phyloP scores from a whole-genome alignment of 129 eudicot genomes.

The Heracleum sosnowskyi region DNA sequence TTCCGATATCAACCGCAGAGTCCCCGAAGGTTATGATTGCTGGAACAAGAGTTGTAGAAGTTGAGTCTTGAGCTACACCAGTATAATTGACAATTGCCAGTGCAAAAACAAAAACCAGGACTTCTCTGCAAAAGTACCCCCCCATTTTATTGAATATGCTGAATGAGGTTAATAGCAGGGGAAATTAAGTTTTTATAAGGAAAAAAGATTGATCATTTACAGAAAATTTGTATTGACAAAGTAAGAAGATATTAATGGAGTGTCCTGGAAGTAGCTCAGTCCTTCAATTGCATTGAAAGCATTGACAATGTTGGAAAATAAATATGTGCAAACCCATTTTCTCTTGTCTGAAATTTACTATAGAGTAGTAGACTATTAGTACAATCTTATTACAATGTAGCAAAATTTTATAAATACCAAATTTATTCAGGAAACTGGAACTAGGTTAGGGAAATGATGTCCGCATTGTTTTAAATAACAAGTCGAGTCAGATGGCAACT shows the following conservation, averaged over 20 bases:
- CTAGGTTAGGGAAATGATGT: neutral
- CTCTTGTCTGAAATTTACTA: neutral
- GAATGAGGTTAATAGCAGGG: constrained; percentile 21
- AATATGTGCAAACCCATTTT: neutral
- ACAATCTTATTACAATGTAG: constrained; percentile 1
- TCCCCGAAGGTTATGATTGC: constrained; percentile 79
- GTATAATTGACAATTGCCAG: constrained; percentile 6
- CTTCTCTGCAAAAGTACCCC: neutral
- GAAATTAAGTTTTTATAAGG: constrained; percentile 18
- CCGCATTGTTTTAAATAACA: neutral
- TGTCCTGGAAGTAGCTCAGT: constrained; percentile 15
- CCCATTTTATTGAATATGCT: constrained; percentile 1
- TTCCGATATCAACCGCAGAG: constrained; percentile 82
- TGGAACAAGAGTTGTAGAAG: constrained; percentile 46
- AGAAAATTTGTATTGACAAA: constrained; percentile 11
- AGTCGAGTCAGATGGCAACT: neutral
- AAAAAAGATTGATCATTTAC: neutral
- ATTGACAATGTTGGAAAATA: neutral
- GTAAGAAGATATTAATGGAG: constrained; percentile 17
- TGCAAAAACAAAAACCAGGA: constrained; percentile 19
- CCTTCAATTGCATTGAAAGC: constrained; percentile 38
- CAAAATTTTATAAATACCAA: neutral
- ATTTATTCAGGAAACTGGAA: neutral
- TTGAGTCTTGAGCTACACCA: constrained; percentile 45
- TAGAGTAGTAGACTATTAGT: constrained; percentile 1